Percentiles rank a stretch among this genome's conserved stretches.
phyloP scores from a whole-genome alignment of 345 rosid genomes.

The Mangifera indica region DNA sequence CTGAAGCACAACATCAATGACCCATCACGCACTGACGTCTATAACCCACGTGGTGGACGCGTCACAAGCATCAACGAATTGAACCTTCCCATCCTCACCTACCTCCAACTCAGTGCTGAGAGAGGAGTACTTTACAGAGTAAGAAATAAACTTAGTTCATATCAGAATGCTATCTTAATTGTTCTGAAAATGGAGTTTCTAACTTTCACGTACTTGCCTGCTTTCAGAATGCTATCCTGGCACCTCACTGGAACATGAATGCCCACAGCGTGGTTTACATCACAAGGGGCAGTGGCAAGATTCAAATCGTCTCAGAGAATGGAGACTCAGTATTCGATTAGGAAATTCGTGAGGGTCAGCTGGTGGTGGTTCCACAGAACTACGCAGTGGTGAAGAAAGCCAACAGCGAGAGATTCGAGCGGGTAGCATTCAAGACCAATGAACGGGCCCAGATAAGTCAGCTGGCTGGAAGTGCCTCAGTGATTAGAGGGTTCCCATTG shows the following conservation, averaged over 20 bases:
- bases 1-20: conserved; percentile 43
- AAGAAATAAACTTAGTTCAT: background rate
- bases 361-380: conserved; percentile 37
- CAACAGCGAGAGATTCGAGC: conserved; percentile 28
- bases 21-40: conserved; percentile 51
- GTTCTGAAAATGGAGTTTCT: no score
- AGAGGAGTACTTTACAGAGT: conserved; percentile 46
- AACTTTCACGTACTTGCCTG: no score
- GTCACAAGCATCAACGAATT: conserved; percentile 50
- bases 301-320: conserved; percentile 32
- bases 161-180: no score
- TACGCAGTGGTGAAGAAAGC: conserved; percentile 34
- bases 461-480: conserved; percentile 32
- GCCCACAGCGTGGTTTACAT: conserved; percentile 40
- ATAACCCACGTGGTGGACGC: conserved; percentile 64
- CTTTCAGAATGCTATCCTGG: conserved; percentile 38
- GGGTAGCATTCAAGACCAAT: conserved; percentile 40
- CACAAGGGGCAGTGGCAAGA: conserved; percentile 30
- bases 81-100: conserved; percentile 51
- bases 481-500: conserved; percentile 28
- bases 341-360: conserved; percentile 32
- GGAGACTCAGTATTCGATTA: conserved; percentile 33
- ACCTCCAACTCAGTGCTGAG: conserved; percentile 52
- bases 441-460: conserved; percentile 24
- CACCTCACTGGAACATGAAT: conserved; percentile 42